Percentiles rank a stretch among this genome's conserved stretches.
Conservation (phyloP, 805 yeast species). For the Yarrowia bubula region DNA sequence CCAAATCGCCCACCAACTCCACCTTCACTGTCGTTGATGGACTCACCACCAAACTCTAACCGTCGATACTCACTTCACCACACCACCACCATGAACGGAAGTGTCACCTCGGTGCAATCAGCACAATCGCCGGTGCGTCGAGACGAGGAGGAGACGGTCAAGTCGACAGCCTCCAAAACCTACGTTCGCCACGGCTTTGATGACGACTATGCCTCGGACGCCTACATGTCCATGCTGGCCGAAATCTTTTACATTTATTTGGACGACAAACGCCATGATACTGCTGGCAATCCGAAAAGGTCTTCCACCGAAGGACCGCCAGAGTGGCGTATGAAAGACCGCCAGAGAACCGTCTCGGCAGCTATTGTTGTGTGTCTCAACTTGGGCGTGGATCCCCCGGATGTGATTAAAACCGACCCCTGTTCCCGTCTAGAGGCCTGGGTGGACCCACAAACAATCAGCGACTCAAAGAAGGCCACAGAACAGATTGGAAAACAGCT, state of each 20-base stretch:
- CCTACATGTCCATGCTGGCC: slow-evolving; percentile 49
- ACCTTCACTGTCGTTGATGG: no score
- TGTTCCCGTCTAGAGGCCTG: slow-evolving; percentile 91
- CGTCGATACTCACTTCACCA: not conserved
- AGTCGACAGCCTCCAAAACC: slow-evolving; percentile 36
- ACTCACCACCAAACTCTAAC: not conserved
- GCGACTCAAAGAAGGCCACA: slow-evolving; percentile 85
- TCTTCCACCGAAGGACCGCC: slow-evolving; percentile 47
- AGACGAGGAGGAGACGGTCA: slow-evolving; percentile 19
- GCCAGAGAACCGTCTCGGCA: slow-evolving; percentile 90
- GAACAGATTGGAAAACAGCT: slow-evolving; percentile 86
- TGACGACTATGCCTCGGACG: slow-evolving; percentile 53
- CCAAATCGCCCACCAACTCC: no score
- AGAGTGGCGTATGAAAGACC: slow-evolving; percentile 92
- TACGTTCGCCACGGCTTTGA: slow-evolving; percentile 61
- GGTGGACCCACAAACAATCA: slow-evolving; percentile 79
- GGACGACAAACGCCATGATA: slow-evolving; percentile 88
- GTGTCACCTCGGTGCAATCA: slow-evolving; percentile 22
- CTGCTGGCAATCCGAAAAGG: slow-evolving; percentile 72
- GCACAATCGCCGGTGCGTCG: slow-evolving; percentile 15
- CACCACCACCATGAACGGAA: slow-evolving; percentile 8
- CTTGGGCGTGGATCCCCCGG: slow-evolving; percentile 97
- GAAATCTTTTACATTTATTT: slow-evolving; percentile 73
- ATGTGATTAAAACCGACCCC: slow-evolving; percentile 86
- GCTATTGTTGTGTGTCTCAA: slow-evolving; percentile 88